These are phyloP conservation scores for Arthrobotrys pseudoclavata DNA, from an alignment of 2,329 filamentous ascomycete species.

Conservation along the genomic window DNA sequence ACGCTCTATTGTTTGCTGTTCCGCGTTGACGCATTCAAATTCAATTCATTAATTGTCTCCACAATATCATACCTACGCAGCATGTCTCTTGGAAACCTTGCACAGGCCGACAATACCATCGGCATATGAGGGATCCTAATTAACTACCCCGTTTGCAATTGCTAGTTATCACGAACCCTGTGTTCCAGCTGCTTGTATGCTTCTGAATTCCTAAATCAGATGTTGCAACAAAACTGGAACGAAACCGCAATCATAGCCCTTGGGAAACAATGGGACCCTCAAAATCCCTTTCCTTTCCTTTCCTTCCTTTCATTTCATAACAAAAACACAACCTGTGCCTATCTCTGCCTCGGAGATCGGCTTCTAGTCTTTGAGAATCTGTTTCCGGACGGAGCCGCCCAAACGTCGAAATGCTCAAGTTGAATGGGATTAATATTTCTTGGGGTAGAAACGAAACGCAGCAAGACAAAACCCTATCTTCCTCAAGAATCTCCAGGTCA, in stretches of 20 bases:
- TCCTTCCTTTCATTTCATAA: not conserved
- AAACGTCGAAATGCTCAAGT: not conserved
- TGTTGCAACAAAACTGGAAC: constrained; percentile 12
- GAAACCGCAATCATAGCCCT: constrained; percentile 7
- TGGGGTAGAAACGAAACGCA: constrained; percentile 21
- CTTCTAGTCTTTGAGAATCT: constrained; percentile 1
- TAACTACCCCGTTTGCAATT: constrained; percentile 1
- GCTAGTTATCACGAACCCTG: constrained; percentile 12
- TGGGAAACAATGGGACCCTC: constrained; percentile 18
- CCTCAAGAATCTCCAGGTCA: not conserved
- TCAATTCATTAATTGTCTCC: constrained; percentile 11
- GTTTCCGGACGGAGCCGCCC: constrained; percentile 4
- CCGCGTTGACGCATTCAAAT: constrained; percentile 9
- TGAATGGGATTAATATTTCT: constrained; percentile 10
- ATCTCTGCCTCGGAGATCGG: not conserved
- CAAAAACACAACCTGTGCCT: not conserved
- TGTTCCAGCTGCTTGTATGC: constrained; percentile 19
- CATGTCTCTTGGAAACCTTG: not conserved
- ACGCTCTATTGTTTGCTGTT: constrained; percentile 23
- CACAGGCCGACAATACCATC: not conserved
- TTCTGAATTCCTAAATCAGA: constrained; percentile 19
- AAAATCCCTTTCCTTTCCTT: not conserved
- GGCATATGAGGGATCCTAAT: constrained; percentile 19
- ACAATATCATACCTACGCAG: not conserved
- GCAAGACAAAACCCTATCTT: constrained; percentile 17